phyloP scores from a whole-genome alignment of 192 early-diverging fungal species.

The Mortierella antarctica region DNA sequence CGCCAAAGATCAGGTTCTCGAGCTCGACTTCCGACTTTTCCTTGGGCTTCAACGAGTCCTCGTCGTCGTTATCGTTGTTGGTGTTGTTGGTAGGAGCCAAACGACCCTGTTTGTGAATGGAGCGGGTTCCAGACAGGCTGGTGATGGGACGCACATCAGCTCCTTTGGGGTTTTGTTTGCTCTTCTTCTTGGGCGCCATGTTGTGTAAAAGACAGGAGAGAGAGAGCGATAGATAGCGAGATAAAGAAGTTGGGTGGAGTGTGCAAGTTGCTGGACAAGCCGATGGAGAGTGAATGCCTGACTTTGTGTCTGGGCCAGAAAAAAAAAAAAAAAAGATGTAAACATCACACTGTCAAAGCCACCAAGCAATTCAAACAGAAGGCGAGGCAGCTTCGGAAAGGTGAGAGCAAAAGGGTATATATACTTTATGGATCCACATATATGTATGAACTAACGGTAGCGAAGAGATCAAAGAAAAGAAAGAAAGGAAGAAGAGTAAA shows the following conservation, averaged over 20 bases:
- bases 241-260: not conserved
- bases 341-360: not conserved
- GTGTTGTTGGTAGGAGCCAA: not conserved
- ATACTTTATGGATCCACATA: no score
- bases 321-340: conserved; percentile 11
- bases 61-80: conserved; percentile 16
- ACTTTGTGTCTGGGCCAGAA: not conserved
- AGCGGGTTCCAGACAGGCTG: conserved; percentile 12
- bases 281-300: no score
- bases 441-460: no score
- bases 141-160: conserved; percentile 36
- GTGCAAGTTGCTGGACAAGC: not conserved
- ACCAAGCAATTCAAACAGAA: not conserved
- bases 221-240: not conserved
- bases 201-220: not conserved
- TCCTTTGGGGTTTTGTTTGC: not conserved
- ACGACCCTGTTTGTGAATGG: not conserved
- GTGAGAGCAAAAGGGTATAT: no score
- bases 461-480: not conserved
- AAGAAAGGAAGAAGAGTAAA: conserved; percentile 2
- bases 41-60: conserved; percentile 56
- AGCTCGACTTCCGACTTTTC: conserved; percentile 77
- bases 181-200: conserved; percentile 39
- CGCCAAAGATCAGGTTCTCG: conserved; percentile 83
- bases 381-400: no score